phyloP scores from a whole-genome alignment of 1,284 basidiomycete species.

The Nidula niveotomentosa region DNA sequence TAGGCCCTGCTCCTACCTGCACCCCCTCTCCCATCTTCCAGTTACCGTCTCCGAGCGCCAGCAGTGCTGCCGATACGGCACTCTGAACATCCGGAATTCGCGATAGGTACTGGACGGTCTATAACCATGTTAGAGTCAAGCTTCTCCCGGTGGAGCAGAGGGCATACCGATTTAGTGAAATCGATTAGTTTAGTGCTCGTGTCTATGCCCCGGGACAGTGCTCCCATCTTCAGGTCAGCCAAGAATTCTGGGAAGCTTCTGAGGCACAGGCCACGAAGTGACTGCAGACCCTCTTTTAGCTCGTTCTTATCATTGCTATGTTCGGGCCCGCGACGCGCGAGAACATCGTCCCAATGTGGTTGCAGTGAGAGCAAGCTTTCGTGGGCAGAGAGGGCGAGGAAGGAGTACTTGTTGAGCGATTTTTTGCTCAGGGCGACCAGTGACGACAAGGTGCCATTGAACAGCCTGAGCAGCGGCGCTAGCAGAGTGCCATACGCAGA shows the following conservation, averaged over 20 bases:
- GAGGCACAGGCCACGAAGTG: constrained; percentile 65
- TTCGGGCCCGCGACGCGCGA: constrained; percentile 44
- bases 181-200: constrained; percentile 65
- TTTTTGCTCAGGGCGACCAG: constrained; percentile 74
- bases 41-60: constrained; percentile 77
- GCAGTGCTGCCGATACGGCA: constrained; percentile 62
- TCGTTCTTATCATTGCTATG: constrained; percentile 57
- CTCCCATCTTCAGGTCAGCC: constrained; percentile 69
- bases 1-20: constrained; percentile 50
- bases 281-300: constrained; percentile 64
- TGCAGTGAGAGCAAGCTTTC: constrained; percentile 54
- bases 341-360: constrained; percentile 64
- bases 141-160: constrained; percentile 1
- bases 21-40: constrained; percentile 87
- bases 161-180: constrained; percentile 57
- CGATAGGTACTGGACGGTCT: constrained; percentile 71
- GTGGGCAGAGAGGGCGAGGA: constrained; percentile 75
- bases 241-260: constrained; percentile 81
- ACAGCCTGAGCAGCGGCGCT: constrained; percentile 59
- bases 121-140: constrained; percentile 1
- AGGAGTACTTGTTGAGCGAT: constrained; percentile 80
- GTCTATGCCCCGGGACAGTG: constrained; percentile 43
- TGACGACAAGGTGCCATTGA: constrained; percentile 60
- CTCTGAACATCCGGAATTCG: constrained; percentile 65
- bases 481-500: constrained; percentile 62